These are phyloP conservation scores for Shiraia sp. DNA, from an alignment of 2,329 filamentous ascomycete species.

Conservation along the genomic window DNA sequence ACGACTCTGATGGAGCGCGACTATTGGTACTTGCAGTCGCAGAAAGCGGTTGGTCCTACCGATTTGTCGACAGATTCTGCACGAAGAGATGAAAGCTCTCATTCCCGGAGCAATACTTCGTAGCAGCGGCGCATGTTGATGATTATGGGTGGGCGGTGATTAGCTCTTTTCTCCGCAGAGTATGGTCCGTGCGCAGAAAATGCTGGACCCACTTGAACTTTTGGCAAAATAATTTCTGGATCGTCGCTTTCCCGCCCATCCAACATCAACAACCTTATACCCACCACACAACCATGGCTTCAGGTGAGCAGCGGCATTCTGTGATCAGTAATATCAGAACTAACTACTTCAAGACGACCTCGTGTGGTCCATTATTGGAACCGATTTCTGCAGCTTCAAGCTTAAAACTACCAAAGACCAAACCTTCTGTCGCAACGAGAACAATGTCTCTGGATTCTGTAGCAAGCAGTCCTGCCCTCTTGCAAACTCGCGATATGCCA, in stretches of 20 bases:
- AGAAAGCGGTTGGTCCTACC: not conserved
- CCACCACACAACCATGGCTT: conserved; percentile 24
- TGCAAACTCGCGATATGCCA: conserved; percentile 91
- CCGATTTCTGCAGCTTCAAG: conserved; percentile 94
- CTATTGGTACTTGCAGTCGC: not conserved
- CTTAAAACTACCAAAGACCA: conserved; percentile 69
- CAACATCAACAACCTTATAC: conserved; percentile 7
- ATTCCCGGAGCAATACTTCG: conserved; percentile 37
- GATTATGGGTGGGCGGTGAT: conserved; percentile 13
- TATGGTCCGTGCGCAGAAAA: conserved; percentile 16
- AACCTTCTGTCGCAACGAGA: conserved; percentile 90
- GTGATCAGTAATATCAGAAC: not conserved
- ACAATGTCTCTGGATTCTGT: conserved; percentile 57
- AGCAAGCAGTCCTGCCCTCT: conserved; percentile 75
- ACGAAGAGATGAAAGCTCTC: conserved; percentile 33
- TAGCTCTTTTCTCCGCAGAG: conserved; percentile 28
- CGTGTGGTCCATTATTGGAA: conserved; percentile 95
- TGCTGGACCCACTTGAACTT: conserved; percentile 11
- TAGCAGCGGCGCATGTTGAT: conserved; percentile 15
- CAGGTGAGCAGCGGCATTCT: conserved; percentile 14
- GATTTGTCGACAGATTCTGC: conserved; percentile 13
- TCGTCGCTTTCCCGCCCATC: conserved; percentile 6
- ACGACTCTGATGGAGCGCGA: not conserved
- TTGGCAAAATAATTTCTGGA: conserved; percentile 17
- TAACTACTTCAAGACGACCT: conserved; percentile 70